Conservation (phyloP, 345 rosid genomes). For the Xanthoceras sorbifolium region DNA sequence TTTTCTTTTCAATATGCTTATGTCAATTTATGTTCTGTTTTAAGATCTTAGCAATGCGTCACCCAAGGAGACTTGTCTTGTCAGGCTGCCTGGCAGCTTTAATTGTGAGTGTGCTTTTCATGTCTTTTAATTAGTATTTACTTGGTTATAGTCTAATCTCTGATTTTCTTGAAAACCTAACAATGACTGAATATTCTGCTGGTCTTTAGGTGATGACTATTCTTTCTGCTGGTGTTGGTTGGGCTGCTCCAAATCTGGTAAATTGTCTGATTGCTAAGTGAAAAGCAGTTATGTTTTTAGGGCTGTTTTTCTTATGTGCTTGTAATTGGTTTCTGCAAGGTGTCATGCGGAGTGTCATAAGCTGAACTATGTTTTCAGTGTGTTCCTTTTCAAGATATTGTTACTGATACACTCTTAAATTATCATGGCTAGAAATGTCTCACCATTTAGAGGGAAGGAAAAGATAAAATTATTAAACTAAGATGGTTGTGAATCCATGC, state of each 20-base stretch:
- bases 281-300: conserved; percentile 10
- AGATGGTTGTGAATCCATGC: neutral
- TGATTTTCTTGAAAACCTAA: neutral
- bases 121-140: neutral
- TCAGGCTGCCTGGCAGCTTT: conserved; percentile 78
- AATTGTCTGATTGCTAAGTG: conserved; percentile 27
- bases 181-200: conserved; percentile 13
- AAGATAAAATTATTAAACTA: neutral
- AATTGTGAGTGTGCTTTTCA: conserved; percentile 49
- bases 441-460: neutral
- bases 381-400: neutral
- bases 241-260: conserved; percentile 98
- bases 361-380: neutral
- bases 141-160: conserved; percentile 14
- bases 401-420: neutral
- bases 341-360: neutral
- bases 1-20: neutral
- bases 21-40: conserved; percentile 24
- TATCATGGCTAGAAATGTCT: conserved; percentile 7
- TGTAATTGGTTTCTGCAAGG: neutral
- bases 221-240: conserved; percentile 78
- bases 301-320: conserved; percentile 9
- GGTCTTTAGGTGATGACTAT: conserved; percentile 80
- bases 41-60: conserved; percentile 98
- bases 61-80: conserved; percentile 93